Conservation (phyloP, 2,329 filamentous ascomycete species). For the Pyrenochaeta sp. region DNA sequence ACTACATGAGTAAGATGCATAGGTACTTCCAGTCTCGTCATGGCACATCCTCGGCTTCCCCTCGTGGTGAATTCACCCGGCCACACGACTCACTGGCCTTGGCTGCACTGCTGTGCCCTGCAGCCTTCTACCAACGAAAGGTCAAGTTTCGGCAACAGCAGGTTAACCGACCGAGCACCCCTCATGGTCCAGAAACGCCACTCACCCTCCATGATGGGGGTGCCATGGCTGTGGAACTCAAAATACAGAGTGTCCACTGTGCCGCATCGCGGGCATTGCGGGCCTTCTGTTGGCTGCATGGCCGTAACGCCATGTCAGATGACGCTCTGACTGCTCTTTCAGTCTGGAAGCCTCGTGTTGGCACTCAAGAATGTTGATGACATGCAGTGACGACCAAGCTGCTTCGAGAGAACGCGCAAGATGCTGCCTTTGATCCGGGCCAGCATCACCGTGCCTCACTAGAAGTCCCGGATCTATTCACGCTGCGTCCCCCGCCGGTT, state of each 20-base stretch:
- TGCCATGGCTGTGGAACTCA: slow-evolving; percentile 4
- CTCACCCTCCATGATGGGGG: slow-evolving; percentile 1
- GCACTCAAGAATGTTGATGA: slow-evolving; percentile 1
- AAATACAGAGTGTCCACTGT: slow-evolving; percentile 1
- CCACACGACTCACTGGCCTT: background rate
- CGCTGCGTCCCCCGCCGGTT: background rate
- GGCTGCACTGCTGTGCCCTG: background rate
- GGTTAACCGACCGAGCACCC: slow-evolving; percentile 10
- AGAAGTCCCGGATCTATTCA: background rate
- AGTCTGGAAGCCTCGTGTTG: slow-evolving; percentile 1
- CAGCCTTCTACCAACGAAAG: slow-evolving; percentile 1
- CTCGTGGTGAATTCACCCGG: background rate
- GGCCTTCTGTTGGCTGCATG: slow-evolving; percentile 12
- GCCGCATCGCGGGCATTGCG: slow-evolving; percentile 2
- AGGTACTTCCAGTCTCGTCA: background rate
- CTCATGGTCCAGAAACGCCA: slow-evolving; percentile 11
- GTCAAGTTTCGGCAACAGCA: slow-evolving; percentile 4
- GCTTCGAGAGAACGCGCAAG: background rate
- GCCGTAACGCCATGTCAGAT: slow-evolving; percentile 13
- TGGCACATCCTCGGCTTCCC: background rate
- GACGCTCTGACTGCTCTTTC: slow-evolving; percentile 9
- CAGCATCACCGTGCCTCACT: background rate
- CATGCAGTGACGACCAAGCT: slow-evolving; percentile 2
- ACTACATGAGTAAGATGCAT: background rate
- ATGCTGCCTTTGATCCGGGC: background rate